Percentiles rank a stretch among this genome's conserved stretches.
These are phyloP conservation scores for Sugiyamaella novakii DNA, from an alignment of 1,139 yeast species.

Conservation along the genomic window DNA sequence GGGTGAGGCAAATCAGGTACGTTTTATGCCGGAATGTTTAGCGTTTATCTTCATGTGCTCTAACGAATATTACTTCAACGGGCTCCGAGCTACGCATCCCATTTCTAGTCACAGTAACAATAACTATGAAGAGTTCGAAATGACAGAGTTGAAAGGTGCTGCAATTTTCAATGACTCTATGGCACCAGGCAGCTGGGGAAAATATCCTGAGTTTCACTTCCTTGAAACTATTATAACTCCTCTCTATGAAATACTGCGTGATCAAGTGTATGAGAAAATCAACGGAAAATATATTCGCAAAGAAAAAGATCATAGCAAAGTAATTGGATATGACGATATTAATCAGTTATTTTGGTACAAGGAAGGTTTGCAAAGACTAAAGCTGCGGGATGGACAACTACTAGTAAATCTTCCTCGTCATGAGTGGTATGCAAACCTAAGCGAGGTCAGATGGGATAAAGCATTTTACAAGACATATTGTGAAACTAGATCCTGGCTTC, in stretches of 20 bases:
- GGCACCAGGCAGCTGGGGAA: background rate
- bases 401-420: conserved; percentile 50
- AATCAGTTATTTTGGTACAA: conserved; percentile 85
- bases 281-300: conserved; percentile 51
- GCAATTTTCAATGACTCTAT: background rate
- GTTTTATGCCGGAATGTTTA: conserved; percentile 85
- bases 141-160: background rate
- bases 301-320: conserved; percentile 66
- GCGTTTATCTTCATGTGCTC: conserved; percentile 82
- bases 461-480: conserved; percentile 71
- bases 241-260: conserved; percentile 61
- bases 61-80: conserved; percentile 57
- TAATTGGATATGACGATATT: conserved; percentile 84
- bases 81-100: conserved; percentile 7
- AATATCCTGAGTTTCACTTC: conserved; percentile 42
- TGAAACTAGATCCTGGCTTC: conserved; percentile 79
- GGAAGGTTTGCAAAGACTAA: conserved; percentile 58
- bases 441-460: conserved; percentile 61
- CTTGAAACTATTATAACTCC: conserved; percentile 77
- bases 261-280: conserved; percentile 50
- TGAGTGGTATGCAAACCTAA: conserved; percentile 52
- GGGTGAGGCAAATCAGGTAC: conserved; percentile 86
- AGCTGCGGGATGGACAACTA: conserved; percentile 45
- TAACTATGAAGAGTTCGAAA: conserved; percentile 1
- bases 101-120: background rate